Conservation (phyloP, 257 asterid species). For the Verbascum thapsus region DNA sequence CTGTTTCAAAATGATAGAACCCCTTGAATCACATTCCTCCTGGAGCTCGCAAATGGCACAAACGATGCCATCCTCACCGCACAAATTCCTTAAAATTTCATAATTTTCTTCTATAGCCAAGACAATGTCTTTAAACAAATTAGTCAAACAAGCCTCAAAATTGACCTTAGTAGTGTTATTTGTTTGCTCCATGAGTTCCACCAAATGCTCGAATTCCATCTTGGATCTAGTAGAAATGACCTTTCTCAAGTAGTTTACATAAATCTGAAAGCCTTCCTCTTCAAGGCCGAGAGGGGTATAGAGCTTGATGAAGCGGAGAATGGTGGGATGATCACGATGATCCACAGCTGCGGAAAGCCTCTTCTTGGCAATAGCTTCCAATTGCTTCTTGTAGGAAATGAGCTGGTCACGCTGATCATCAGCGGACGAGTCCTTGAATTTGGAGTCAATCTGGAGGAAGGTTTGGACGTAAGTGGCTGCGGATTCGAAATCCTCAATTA, state of each 20-base stretch:
- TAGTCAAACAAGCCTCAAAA: constrained; percentile 75
- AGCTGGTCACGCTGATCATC: constrained; percentile 87
- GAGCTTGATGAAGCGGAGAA: constrained; percentile 74
- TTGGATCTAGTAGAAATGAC: constrained; percentile 72
- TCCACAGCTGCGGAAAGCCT: constrained; percentile 69
- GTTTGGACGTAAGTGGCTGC: constrained; percentile 73
- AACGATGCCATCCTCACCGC: constrained; percentile 94
- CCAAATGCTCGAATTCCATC: constrained; percentile 73
- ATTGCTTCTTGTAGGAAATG: constrained; percentile 71
- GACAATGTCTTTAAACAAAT: constrained; percentile 84
- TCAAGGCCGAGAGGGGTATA: constrained; percentile 78
- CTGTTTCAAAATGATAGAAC: constrained; percentile 70
- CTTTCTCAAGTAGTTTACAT: constrained; percentile 66
- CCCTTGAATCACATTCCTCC: constrained; percentile 92
- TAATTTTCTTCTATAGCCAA: constrained; percentile 86
- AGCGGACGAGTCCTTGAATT: constrained; percentile 67
- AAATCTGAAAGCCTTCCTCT: constrained; percentile 86
- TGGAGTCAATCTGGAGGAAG: constrained; percentile 80
- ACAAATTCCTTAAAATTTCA: constrained; percentile 71
- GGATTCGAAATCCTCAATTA: constrained; percentile 76
- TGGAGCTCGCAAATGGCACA: constrained; percentile 92
- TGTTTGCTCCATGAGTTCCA: constrained; percentile 56
- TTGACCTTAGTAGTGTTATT: constrained; percentile 44
- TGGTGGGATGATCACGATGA: constrained; percentile 74
- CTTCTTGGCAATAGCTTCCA: constrained; percentile 72